A percentile compares a stretch with the other conserved stretches of the same genome.
Evolutionary conservation across 352 stramenopile genomes (phyloP).

Genomic region (Pythium apleroticum): DNA sequence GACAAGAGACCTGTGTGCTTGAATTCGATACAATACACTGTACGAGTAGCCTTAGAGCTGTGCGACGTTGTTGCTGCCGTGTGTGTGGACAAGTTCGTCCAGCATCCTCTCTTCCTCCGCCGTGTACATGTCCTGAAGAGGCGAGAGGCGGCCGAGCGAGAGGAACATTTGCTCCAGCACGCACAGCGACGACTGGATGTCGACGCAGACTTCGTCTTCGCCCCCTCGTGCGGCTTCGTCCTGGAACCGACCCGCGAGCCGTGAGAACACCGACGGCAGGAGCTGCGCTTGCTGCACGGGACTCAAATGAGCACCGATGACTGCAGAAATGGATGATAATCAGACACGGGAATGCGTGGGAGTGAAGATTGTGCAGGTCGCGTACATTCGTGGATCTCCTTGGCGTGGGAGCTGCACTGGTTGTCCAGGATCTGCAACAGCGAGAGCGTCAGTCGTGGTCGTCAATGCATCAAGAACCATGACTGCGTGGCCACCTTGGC

Average conservation of each 20-base stretch:
- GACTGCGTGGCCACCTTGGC: constrained; percentile 5
- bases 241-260: constrained; percentile 38
- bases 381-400: constrained; percentile 63
- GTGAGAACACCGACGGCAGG: constrained; percentile 40
- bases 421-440: constrained; percentile 45
- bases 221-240: constrained; percentile 27
- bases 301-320: constrained; percentile 27
- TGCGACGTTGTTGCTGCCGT: background rate
- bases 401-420: constrained; percentile 46
- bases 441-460: background rate
- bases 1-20: background rate
- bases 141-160: constrained; percentile 48
- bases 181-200: constrained; percentile 69
- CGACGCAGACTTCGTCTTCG: constrained; percentile 48
- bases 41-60: constrained; percentile 5
- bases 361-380: background rate
- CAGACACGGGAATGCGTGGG: background rate
- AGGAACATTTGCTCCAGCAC: constrained; percentile 67
- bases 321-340: background rate
- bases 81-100: constrained; percentile 34
- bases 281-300: constrained; percentile 41
- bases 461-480: background rate
- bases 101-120: constrained; percentile 75
- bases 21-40: constrained; percentile 4
- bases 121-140: constrained; percentile 77